These are phyloP conservation scores for Cyclostephanos invisitatus DNA, from an alignment of 108 stramenopile species.

Conservation along the genomic window DNA sequence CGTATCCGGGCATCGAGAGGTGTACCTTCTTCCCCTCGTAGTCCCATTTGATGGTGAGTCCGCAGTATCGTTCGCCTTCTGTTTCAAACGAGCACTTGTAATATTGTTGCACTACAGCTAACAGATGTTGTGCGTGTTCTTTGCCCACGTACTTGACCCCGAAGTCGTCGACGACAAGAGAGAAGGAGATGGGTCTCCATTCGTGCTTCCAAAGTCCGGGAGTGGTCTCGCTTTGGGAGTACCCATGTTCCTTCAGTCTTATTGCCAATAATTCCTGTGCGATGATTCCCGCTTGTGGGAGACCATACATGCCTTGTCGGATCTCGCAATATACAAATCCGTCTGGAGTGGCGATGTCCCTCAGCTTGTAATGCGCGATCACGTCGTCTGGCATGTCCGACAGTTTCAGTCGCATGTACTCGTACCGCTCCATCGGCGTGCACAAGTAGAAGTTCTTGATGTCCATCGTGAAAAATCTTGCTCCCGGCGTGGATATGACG, in stretches of 20 bases:
- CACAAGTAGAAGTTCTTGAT: slow-evolving; percentile 52
- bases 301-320: slow-evolving; percentile 53
- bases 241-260: slow-evolving; percentile 22
- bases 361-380: slow-evolving; percentile 42
- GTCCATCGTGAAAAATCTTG: slow-evolving; percentile 38
- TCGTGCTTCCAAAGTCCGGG: slow-evolving; percentile 56
- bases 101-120: not conserved
- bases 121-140: slow-evolving; percentile 2
- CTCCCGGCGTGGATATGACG: not conserved
- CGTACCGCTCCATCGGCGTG: slow-evolving; percentile 29
- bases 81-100: not conserved
- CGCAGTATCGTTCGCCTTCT: slow-evolving; percentile 1
- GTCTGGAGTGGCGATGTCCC: slow-evolving; percentile 2
- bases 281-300: slow-evolving; percentile 53
- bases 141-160: slow-evolving; percentile 27
- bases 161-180: slow-evolving; percentile 43
- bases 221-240: slow-evolving; percentile 23
- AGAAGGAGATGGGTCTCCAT: slow-evolving; percentile 12
- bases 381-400: slow-evolving; percentile 28
- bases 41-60: slow-evolving; percentile 4
- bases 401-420: slow-evolving; percentile 46
- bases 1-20: slow-evolving; percentile 2
- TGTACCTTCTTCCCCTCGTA: not conserved
- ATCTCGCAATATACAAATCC: slow-evolving; percentile 24
- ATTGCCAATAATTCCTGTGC: slow-evolving; percentile 15